Percentiles rank a stretch among this genome's conserved stretches.
Conservation (phyloP, 192 early-diverging fungal species). For the Backusella psychrophila region DNA sequence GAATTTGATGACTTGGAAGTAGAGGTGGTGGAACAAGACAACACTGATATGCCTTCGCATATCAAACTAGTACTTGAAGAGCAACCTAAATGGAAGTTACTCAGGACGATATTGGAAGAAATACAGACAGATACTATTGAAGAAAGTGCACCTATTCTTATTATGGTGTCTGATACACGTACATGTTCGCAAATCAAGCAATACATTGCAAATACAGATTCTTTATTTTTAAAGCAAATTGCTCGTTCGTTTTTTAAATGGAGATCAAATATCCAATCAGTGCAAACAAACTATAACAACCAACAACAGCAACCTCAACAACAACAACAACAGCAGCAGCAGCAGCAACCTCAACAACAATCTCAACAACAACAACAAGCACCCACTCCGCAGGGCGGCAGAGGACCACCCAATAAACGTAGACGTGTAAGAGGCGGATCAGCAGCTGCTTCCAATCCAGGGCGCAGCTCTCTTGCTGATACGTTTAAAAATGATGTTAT, state of each 20-base stretch:
- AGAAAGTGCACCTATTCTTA: conserved; percentile 55
- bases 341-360: neutral
- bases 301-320: neutral
- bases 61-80: conserved; percentile 80
- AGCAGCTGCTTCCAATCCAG: conserved; percentile 30
- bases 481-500: conserved; percentile 18
- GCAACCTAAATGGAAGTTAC: conserved; percentile 87
- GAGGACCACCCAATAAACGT: conserved; percentile 50
- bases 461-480: conserved; percentile 33
- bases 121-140: conserved; percentile 64
- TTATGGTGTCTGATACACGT: conserved; percentile 70
- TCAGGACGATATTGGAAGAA: conserved; percentile 74
- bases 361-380: neutral
- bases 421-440: conserved; percentile 49
- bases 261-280: conserved; percentile 58
- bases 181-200: conserved; percentile 64
- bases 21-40: neutral
- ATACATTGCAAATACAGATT: conserved; percentile 38
- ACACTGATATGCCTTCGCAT: conserved; percentile 56
- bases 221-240: conserved; percentile 39
- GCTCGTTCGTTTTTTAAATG: conserved; percentile 73
- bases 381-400: neutral
- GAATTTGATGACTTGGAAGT: conserved; percentile 12
- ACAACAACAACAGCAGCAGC: neutral
- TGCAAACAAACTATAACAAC: conserved; percentile 8